Evolutionary conservation across 257 asterid genomes (phyloP), one percentile per base, ranked within the genome.

Genomic region (Buddleja alternifolia): DNA sequence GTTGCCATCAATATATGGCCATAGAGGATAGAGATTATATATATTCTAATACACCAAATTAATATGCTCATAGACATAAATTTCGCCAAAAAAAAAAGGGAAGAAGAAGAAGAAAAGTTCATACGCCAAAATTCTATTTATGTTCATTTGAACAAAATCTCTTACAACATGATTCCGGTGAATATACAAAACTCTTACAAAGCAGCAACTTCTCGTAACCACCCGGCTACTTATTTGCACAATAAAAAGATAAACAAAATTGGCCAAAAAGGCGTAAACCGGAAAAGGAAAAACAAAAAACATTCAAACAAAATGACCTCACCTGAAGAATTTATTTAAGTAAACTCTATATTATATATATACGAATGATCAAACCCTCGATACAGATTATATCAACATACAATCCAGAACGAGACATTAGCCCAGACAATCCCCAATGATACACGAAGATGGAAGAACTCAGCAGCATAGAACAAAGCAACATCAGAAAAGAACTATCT

Each of bases 211-310:
- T 44, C 69, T 44, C 16, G 45, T 8, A 44, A 60, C 25, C 53
- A 63, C 63, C 53, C 5, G 63, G 47, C 75, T 56, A 65, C 73
- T 70, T 70, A 75, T 56, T 69, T 36, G 19, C 23, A 32, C 73
- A 17, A 15, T 59, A 15, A 52, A 39, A 37, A 37, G 15, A 8
- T 3, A 19, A 60, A 69, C 70, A 70, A 75, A 75, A 56, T 50
- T 47, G 55, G 63, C 77, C 72, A 45, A 53, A 46, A 7, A 53
- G 36, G 52, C n/a, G 39, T 46, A 44, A 19, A 29, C 2, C 14
- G 46, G 48, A 14, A 39, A 37, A 37, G 37, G 39, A 10, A 40
- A 60, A 44, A 10, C 0, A 0, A 12, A 9, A 6, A 63, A 45
- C 17, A 59, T 6, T 57, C 36, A 54, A 77, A 40, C 47, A 64